A percentile compares a stretch with the other conserved stretches of the same genome.
These are phyloP conservation scores for Gillenia trifoliata DNA, from an alignment of 306 rosid genomes.

Conservation along the genomic window DNA sequence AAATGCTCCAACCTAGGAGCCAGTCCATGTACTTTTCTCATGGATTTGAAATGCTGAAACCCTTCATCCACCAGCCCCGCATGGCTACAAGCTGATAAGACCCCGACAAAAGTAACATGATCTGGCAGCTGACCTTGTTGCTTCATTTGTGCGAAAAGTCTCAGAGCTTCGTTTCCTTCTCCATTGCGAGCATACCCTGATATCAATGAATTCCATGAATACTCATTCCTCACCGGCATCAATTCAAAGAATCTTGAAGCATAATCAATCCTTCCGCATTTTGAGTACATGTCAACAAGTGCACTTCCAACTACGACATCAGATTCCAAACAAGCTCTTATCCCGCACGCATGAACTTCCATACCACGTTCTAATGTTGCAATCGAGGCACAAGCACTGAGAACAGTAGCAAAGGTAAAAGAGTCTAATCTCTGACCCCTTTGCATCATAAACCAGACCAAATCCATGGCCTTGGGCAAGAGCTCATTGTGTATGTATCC, in stretches of 20 bases:
- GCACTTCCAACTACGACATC: slow-evolving; percentile 93
- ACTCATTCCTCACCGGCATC: slow-evolving; percentile 69
- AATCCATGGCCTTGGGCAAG: slow-evolving; percentile 68
- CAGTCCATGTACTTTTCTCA: slow-evolving; percentile 52
- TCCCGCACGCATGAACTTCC: slow-evolving; percentile 83
- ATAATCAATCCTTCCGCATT: slow-evolving; percentile 84
- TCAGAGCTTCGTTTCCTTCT: slow-evolving; percentile 60
- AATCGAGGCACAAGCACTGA: slow-evolving; percentile 92
- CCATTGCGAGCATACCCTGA: slow-evolving; percentile 93
- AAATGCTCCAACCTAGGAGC: slow-evolving; percentile 79
- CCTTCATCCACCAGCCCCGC: slow-evolving; percentile 81
- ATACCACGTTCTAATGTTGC: slow-evolving; percentile 83
- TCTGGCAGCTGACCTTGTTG: slow-evolving; percentile 58
- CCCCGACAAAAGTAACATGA: slow-evolving; percentile 91
- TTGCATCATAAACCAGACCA: slow-evolving; percentile 86
- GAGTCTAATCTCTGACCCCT: slow-evolving; percentile 76
- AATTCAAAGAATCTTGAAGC: slow-evolving; percentile 79
- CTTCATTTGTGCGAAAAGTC: slow-evolving; percentile 70
- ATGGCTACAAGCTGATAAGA: slow-evolving; percentile 90
- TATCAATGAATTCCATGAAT: slow-evolving; percentile 95
- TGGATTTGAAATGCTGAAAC: slow-evolving; percentile 59
- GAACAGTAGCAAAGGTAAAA: slow-evolving; percentile 87
- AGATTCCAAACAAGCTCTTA: slow-evolving; percentile 72
- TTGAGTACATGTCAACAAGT: slow-evolving; percentile 81
- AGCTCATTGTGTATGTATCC: slow-evolving; percentile 74